phyloP scores from a whole-genome alignment of 1,284 basidiomycete genomes.

The Mycena citricolor region DNA sequence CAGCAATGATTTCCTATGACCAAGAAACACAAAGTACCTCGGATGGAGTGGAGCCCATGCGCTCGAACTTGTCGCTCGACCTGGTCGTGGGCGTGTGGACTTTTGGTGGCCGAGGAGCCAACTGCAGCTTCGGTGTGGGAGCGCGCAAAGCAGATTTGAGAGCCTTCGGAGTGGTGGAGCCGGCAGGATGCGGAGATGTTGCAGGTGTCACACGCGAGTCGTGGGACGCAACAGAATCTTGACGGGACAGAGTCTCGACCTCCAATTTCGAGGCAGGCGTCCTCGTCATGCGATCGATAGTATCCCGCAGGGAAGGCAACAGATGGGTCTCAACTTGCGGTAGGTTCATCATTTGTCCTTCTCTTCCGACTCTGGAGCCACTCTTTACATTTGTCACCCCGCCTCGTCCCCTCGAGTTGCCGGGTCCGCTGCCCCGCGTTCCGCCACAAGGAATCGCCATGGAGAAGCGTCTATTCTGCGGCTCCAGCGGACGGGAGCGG shows the following conservation, averaged over 20 bases:
- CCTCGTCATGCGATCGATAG: conserved; percentile 68
- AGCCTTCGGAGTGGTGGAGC: conserved; percentile 30
- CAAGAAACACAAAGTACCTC: conserved; percentile 23
- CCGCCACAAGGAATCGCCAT: conserved; percentile 7
- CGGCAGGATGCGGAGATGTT: neutral
- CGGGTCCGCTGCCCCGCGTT: conserved; percentile 15
- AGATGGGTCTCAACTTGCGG: conserved; percentile 61
- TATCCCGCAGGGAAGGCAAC: conserved; percentile 66
- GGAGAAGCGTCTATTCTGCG: conserved; percentile 22
- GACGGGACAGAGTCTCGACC: conserved; percentile 1
- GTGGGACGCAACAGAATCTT: no score
- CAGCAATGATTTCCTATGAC: neutral
- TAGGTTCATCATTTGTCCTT: conserved; percentile 50
- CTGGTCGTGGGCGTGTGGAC: conserved; percentile 1
- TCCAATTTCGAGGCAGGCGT: conserved; percentile 30
- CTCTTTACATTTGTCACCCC: no score
- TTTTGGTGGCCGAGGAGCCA: conserved; percentile 22
- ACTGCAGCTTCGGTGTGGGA: conserved; percentile 32
- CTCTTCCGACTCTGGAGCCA: conserved; percentile 30
- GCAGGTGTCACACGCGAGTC: neutral
- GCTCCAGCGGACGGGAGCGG: conserved; percentile 16
- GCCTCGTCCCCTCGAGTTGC: no score
- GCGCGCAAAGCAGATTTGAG: conserved; percentile 44
- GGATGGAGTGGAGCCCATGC: conserved; percentile 2
- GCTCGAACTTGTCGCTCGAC: neutral